Evolutionary conservation across 225 moss, liverwort and hornwort genomes (phyloP).

Genomic region (Polytrichum formosum): DNA sequence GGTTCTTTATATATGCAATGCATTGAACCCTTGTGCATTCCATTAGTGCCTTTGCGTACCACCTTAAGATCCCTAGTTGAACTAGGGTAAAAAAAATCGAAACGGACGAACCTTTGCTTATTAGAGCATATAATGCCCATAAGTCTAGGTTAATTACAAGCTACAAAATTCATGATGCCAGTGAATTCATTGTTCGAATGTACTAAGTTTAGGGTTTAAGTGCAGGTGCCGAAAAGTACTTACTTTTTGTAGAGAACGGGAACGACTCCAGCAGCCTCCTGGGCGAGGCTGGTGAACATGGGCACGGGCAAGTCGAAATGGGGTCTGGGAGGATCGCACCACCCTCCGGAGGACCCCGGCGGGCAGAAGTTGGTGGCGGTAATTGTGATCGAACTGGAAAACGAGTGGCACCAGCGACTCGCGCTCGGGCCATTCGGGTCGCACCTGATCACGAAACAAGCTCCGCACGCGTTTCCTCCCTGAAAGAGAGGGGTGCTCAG

Average conservation of each 20-base stretch:
- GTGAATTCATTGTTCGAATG: not conserved
- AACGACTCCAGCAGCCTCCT: slow-evolving; percentile 27
- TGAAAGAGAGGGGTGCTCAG: slow-evolving; percentile 28
- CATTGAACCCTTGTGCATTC: too few species aligned
- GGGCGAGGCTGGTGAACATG: slow-evolving; percentile 24
- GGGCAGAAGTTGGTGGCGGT: slow-evolving; percentile 53
- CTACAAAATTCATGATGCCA: not conserved
- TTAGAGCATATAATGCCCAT: not conserved
- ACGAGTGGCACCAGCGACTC: slow-evolving; percentile 30
- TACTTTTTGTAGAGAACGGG: slow-evolving; percentile 32
- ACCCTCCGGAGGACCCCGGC: slow-evolving; percentile 17
- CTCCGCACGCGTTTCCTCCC: slow-evolving; percentile 31
- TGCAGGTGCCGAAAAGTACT: not conserved
- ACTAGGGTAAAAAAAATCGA: not conserved
- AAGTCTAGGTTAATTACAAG: not conserved
- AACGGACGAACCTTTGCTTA: not conserved
- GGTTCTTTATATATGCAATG: too few species aligned
- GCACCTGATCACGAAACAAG: slow-evolving; percentile 32
- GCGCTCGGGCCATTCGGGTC: not conserved
- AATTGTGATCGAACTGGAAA: slow-evolving; percentile 12
- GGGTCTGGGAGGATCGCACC: slow-evolving; percentile 31
- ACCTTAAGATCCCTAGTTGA: too few species aligned
- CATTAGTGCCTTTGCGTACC: too few species aligned
- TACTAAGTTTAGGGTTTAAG: not conserved
- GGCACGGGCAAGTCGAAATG: slow-evolving; percentile 48